These are phyloP conservation scores for Candida smagusa DNA, from an alignment of 1,139 yeast species.

Conservation along the genomic window DNA sequence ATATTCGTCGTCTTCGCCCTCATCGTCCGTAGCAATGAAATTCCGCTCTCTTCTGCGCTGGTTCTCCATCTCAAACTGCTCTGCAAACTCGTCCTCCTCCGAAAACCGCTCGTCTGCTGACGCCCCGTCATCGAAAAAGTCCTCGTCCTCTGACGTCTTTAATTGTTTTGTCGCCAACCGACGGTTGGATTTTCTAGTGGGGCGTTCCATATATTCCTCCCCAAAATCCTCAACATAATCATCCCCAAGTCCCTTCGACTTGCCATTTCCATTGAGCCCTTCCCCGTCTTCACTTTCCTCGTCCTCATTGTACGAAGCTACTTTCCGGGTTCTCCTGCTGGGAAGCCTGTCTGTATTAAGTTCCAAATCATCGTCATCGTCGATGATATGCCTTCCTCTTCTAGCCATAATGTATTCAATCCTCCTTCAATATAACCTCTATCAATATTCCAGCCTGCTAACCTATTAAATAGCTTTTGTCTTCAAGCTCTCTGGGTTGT, in stretches of 20 bases:
- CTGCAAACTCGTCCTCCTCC: conserved; percentile 21
- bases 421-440: neutral
- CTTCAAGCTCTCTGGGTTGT: neutral
- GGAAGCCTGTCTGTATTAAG: conserved; percentile 14
- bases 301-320: conserved; percentile 14
- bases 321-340: conserved; percentile 11
- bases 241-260: conserved; percentile 13
- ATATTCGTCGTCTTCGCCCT: conserved; percentile 27
- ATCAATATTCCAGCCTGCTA: neutral
- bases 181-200: conserved; percentile 9
- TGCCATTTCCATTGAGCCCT: conserved; percentile 11
- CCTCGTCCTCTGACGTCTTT: conserved; percentile 23
- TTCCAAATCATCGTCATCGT: conserved; percentile 19
- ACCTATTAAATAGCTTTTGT: too few species aligned
- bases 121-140: conserved; percentile 21
- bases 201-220: conserved; percentile 14
- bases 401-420: conserved; percentile 8
- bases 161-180: neutral
- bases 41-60: conserved; percentile 22
- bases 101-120: conserved; percentile 11
- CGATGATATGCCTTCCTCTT: conserved; percentile 14
- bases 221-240: conserved; percentile 26
- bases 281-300: conserved; percentile 13
- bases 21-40: conserved; percentile 42
- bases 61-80: conserved; percentile 12